These are phyloP conservation scores for Raffaelea ambrosiae DNA, from an alignment of 2,329 filamentous ascomycete genomes.

Conservation along the genomic window DNA sequence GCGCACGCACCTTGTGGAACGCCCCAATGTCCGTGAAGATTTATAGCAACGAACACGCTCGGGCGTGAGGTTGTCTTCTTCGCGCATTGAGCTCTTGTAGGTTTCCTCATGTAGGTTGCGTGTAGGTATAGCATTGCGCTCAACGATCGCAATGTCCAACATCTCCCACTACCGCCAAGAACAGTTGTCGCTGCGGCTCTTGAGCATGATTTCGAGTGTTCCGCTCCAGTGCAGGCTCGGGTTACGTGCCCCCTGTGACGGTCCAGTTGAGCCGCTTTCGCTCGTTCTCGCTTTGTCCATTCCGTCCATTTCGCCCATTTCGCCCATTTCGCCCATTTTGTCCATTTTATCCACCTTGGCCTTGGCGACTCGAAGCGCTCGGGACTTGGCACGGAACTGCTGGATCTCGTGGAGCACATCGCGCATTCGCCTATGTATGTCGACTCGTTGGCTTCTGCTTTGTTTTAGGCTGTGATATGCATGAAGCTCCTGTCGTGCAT, in stretches of 20 bases:
- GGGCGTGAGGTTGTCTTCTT: too few species aligned
- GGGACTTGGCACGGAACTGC: constrained; percentile 25
- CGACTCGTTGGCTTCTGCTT: background rate
- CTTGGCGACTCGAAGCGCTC: constrained; percentile 17
- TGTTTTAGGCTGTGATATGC: background rate
- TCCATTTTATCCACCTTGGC: background rate
- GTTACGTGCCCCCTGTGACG: constrained; percentile 11
- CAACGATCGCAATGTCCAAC: too few species aligned
- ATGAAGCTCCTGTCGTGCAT: background rate
- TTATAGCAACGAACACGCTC: too few species aligned
- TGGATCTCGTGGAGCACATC: constrained; percentile 35
- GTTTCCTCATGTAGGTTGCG: too few species aligned
- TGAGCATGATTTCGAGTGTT: constrained; percentile 23
- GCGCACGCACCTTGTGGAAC: too few species aligned
- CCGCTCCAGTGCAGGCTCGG: constrained; percentile 28
- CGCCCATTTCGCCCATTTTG: background rate
- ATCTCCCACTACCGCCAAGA: background rate
- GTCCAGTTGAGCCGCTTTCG: too few species aligned
- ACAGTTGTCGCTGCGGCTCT: background rate
- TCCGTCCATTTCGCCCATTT: too few species aligned
- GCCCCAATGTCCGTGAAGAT: too few species aligned
- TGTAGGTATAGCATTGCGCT: too few species aligned
- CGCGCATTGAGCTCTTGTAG: too few species aligned
- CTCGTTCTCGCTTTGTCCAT: too few species aligned
- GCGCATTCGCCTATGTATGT: constrained; percentile 21